Evolutionary conservation across 805 yeast species (phyloP).

Genomic region (Candida verbasci): DNA sequence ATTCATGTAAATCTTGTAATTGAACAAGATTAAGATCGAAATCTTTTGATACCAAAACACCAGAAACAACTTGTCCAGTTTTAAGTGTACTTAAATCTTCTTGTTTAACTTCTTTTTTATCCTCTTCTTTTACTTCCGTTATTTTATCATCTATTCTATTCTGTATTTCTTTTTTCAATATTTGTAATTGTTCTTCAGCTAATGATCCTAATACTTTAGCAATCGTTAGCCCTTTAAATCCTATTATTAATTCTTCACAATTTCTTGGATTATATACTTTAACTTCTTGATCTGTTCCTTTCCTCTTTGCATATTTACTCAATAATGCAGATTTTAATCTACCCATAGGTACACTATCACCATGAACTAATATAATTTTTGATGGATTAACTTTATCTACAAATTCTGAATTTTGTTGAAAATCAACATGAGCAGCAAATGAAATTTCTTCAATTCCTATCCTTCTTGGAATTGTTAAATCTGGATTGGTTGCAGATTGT

Average conservation of each 20-base stretch:
- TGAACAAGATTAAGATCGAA: constrained; percentile 82
- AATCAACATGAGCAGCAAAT: constrained; percentile 99
- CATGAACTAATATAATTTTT: constrained; percentile 89
- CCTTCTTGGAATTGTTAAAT: constrained; percentile 79
- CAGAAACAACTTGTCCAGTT: constrained; percentile 50
- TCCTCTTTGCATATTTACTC: constrained; percentile 76
- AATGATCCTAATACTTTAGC: constrained; percentile 66
- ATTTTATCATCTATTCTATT: constrained; percentile 45
- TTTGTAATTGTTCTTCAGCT: constrained; percentile 39
- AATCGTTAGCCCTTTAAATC: constrained; percentile 76
- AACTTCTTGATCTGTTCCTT: constrained; percentile 85
- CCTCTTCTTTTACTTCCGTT: constrained; percentile 22
- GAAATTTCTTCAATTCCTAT: constrained; percentile 88
- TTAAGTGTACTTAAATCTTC: constrained; percentile 8
- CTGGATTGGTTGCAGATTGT: constrained; percentile 78
- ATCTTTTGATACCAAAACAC: constrained; percentile 86
- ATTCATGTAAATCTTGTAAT: constrained; percentile 84
- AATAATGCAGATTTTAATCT: constrained; percentile 87
- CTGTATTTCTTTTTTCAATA: constrained; percentile 51
- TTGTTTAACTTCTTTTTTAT: constrained; percentile 6
- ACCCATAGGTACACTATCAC: constrained; percentile 98
- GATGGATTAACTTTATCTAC: constrained; percentile 84
- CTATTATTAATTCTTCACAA: constrained; percentile 72
- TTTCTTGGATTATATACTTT: constrained; percentile 90
- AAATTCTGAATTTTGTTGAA: constrained; percentile 85